Percentiles rank a stretch among this genome's conserved stretches.
These are phyloP conservation scores for Mayamaea pseudoterrestris DNA, from an alignment of 108 stramenopile genomes.

Conservation along the genomic window DNA sequence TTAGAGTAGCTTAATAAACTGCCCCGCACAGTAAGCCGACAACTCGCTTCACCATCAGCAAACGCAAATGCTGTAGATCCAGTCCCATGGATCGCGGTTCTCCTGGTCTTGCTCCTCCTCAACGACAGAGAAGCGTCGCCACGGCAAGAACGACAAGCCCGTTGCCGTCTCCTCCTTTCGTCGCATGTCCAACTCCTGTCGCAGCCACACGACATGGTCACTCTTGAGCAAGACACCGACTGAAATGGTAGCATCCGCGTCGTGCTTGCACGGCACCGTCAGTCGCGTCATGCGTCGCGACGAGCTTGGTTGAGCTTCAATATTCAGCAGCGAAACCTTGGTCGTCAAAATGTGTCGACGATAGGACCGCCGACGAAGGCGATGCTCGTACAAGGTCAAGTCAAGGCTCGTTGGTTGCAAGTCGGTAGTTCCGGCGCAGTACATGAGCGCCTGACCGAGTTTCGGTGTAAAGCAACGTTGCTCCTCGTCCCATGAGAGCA, in stretches of 20 bases:
- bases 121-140: neutral
- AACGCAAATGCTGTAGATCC: no score
- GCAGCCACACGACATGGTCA: constrained; percentile 37
- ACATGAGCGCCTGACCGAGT: no score
- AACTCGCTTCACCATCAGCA: no score
- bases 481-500: constrained; percentile 2
- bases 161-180: neutral
- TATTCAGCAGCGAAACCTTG: constrained; percentile 16
- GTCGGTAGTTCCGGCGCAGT: constrained; percentile 3
- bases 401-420: constrained; percentile 7
- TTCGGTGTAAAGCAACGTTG: constrained; percentile 2
- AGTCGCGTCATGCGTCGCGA: neutral
- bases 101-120: neutral
- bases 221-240: constrained; percentile 19
- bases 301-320: constrained; percentile 15
- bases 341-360: constrained; percentile 1
- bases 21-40: no score
- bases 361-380: neutral
- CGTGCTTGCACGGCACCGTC: neutral
- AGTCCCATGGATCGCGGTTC: neutral
- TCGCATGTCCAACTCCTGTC: constrained; percentile 21
- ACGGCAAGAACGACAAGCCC: neutral
- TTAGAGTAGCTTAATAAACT: no score
- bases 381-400: constrained; percentile 15
- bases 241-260: constrained; percentile 7